phyloP scores from a whole-genome alignment of 345 rosid species.

The Populus euphratica region DNA sequence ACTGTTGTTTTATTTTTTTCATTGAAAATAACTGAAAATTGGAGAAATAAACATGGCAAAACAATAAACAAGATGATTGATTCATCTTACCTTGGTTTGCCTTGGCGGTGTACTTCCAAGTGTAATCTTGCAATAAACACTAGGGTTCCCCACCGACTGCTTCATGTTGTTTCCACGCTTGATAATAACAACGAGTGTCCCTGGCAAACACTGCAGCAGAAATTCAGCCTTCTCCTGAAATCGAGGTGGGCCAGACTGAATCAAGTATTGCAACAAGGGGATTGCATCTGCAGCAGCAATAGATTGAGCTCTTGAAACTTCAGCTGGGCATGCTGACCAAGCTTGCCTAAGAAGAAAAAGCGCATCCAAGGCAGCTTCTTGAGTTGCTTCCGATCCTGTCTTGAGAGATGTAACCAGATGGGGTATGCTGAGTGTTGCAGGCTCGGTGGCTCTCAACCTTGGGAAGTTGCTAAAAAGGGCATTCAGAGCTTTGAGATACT shows the following conservation, averaged over 20 bases:
- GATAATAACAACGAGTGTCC: slow-evolving; percentile 83
- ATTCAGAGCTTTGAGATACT: slow-evolving; percentile 88
- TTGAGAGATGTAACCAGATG: slow-evolving; percentile 92
- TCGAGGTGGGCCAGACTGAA: slow-evolving; percentile 99
- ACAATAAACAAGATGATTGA: background rate
- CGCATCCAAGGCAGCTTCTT: slow-evolving; percentile 97
- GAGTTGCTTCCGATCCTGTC: slow-evolving; percentile 94
- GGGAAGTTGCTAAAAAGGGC: slow-evolving; percentile 93
- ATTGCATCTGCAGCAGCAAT: slow-evolving; percentile 99
- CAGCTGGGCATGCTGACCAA: slow-evolving; percentile 99
- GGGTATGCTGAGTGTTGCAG: slow-evolving; percentile 95
- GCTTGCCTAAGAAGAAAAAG: slow-evolving; percentile 98
- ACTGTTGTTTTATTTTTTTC: background rate
- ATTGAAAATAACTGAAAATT: background rate
- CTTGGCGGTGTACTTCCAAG: slow-evolving; percentile 82
- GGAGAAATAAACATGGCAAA: background rate
- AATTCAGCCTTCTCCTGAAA: slow-evolving; percentile 99
- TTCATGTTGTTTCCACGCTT: slow-evolving; percentile 98
- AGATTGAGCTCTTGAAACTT: slow-evolving; percentile 91
- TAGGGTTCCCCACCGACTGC: slow-evolving; percentile 97
- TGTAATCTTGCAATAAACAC: slow-evolving; percentile 91
- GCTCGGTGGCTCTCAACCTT: slow-evolving; percentile 93
- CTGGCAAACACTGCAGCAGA: slow-evolving; percentile 95
- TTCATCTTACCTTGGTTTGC: slow-evolving; percentile 66
- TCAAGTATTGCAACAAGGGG: slow-evolving; percentile 87